Base-by-base conservation (phyloP, 2,329 filamentous ascomycete species). In the Botrytis fragariae region DNA sequence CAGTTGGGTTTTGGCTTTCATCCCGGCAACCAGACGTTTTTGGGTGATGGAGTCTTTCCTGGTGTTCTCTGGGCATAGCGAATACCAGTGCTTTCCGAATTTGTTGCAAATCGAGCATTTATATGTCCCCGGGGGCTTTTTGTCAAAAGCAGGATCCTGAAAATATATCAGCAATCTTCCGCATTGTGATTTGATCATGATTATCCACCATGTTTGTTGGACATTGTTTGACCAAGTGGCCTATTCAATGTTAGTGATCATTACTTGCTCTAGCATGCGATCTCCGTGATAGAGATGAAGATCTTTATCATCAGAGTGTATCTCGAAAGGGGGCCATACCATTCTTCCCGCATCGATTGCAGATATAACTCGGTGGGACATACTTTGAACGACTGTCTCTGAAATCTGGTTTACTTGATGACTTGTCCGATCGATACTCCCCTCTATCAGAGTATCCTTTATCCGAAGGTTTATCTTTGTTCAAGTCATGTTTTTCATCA, bases 181-280 rank as follows among this genome's bases (percentile, higher is more conserved):
- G 42, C 12, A 32, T 39, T 48, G 59, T 42, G 4, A 6, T 54
- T 48, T 29, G 14, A 42, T 29, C 20, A 51, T 65, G 42, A 32
- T 54, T 39, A 63, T 48, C 9, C 37, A 72, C 71, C n/a, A 84
- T 61, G 73, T 83, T 84, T 3, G 84, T 85, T 29, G 84, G 84
- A 70, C 84, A 85, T 2, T 78, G 48, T 69, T 82, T 77, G 29
- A 84, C 76, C 74, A 76, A 79, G 74, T 85, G 84, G 39, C 83
- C 84, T 85, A 72, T 48, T 42, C 18, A 25, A 22, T 45, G 61
- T 75, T 57, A 76, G 72, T 68, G 48, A 18, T 42, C 10, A 32
- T 68, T 22, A 3, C 22, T 42, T 42, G 35, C 48, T 68, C n/a
- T 7, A n/a, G 20, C 14, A 39, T 22, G 32, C 4, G 9, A 32